Evolutionary conservation across 495 filamentous ascomycete genomes (phyloP), one percentile per base, ranked within the genome.

Genomic region (Aspergillus campestris): DNA sequence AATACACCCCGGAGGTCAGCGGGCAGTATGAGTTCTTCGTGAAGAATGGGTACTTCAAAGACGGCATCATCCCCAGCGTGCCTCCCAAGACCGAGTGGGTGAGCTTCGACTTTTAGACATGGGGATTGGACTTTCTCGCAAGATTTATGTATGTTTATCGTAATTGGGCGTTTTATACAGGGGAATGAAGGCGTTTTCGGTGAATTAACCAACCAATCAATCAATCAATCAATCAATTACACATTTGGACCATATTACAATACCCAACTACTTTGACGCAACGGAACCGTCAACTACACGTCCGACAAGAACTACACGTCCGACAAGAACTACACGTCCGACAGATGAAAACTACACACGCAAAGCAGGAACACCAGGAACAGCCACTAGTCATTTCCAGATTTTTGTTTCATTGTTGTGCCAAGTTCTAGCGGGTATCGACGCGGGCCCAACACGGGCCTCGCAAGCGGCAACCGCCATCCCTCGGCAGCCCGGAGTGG

Each of bases 51-150:
- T 58, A 51, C 35, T 90, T 89, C 55, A 71, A 73, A 40, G 77
- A 78, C 34, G 75, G 76, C 2, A 43, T 78, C 1, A 77, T 91
- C 56, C 87, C 87, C 0, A 70, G 79, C 43, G 69, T 86, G 13
- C 80, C 87, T 30, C 87, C 87, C 3, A 81, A 78, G 72, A 72
- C 73, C 41, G 87, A 87, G 61, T 86, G 77, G 71, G 78, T 83
- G 52, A 56, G 65, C n/a, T 90, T 81, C 68, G 76, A 86, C 55
- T 82, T 87, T 57, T 86, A 59, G 66, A 8, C 18, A 14, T 38
- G 3, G 14, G 28, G 27, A 34, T 43, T 33, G 10, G 18, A 4
- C n/a, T 30, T 13, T 34, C 9, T 31, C 12, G 31, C 3, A 8
- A 36, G 11, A 41, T 33, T 46, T 10, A 34, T 13, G 5, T 13